These are phyloP conservation scores for Manihot esculenta DNA, from an alignment of 441 rosid genomes.

Conservation along the genomic window DNA sequence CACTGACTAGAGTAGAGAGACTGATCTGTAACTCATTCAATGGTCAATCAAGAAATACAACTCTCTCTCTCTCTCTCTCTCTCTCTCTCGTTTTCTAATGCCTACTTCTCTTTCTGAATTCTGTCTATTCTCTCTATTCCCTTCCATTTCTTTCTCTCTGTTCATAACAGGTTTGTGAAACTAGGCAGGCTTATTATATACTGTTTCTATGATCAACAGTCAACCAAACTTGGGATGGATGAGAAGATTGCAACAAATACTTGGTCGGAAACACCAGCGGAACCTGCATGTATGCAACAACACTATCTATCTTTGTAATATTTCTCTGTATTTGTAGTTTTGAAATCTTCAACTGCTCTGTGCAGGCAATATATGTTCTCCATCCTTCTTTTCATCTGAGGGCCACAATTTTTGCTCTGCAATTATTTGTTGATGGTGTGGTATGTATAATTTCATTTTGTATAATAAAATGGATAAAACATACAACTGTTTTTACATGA, in stretches of 20 bases:
- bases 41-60: too few relatives aligned
- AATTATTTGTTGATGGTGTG: conserved; percentile 76
- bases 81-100: too few relatives aligned
- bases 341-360: conserved; percentile 17
- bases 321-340: conserved; percentile 11
- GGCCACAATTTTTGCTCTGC: conserved; percentile 69
- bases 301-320: not conserved
- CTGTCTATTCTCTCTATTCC: too few relatives aligned
- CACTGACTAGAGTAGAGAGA: too few relatives aligned
- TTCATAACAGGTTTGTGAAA: not conserved
- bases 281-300: conserved; percentile 74
- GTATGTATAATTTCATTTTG: conserved; percentile 40
- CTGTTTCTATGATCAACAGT: conserved; percentile 39
- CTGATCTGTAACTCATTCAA: too few relatives aligned
- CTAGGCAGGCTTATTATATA: not conserved
- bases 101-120: too few relatives aligned
- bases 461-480: conserved; percentile 3
- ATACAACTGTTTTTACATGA: conserved; percentile 8
- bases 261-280: conserved; percentile 92
- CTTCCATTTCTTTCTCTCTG: too few relatives aligned
- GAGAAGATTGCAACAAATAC: conserved; percentile 89
- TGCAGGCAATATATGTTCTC: conserved; percentile 91
- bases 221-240: conserved; percentile 99
- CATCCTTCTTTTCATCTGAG: conserved; percentile 94
- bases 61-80: too few relatives aligned